Conservation (phyloP, 2,329 filamentous ascomycete species). For the Camillea tinctor region DNA sequence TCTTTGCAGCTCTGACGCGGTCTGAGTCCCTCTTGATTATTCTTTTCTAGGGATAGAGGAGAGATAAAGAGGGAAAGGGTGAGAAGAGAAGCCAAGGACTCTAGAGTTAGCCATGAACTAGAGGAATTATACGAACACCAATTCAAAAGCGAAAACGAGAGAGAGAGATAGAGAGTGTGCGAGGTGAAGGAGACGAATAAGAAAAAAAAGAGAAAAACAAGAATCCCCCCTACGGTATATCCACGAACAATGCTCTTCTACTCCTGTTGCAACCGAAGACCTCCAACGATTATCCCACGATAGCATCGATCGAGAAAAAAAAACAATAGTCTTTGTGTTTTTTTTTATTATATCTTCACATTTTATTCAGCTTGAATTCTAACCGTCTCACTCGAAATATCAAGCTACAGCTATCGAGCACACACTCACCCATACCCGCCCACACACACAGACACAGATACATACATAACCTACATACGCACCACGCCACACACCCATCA, state of each 20-base stretch:
- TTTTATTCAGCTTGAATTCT: neutral
- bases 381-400: neutral
- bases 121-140: neutral
- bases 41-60: no score
- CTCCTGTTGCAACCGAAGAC: constrained; percentile 27
- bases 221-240: constrained; percentile 1
- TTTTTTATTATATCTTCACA: neutral
- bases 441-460: neutral
- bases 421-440: neutral
- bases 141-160: neutral
- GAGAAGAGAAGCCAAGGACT: neutral
- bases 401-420: neutral
- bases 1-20: no score
- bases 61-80: no score
- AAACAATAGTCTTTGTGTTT: neutral
- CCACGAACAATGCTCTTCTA: constrained; percentile 27
- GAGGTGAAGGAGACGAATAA: neutral
- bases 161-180: neutral
- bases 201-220: neutral
- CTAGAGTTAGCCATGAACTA: neutral
- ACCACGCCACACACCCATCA: neutral
- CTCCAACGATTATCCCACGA: constrained; percentile 33
- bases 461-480: neutral
- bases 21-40: no score
- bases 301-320: constrained; percentile 23